Evolutionary conservation across 129 eudicot species (phyloP).

Genomic region (Escallonia rubra): DNA sequence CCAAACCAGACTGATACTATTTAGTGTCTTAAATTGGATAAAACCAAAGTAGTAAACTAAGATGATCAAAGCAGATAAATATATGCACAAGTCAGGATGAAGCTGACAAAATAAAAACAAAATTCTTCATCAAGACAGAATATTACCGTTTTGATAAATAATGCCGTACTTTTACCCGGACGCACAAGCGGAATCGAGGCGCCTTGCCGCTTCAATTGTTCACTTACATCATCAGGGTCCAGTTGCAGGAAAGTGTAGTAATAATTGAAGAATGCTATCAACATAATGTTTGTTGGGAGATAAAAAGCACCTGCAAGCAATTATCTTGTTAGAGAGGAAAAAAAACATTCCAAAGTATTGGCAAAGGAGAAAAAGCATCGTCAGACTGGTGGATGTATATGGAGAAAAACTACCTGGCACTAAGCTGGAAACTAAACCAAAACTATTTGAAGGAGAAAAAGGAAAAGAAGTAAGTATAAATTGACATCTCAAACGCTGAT

Average conservation of each 20-base stretch:
- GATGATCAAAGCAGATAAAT: not conserved
- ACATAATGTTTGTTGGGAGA: slow-evolving; percentile 80
- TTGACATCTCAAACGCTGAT: no score
- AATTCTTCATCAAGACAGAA: not conserved
- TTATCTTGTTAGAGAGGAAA: slow-evolving; percentile 11
- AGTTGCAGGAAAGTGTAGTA: slow-evolving; percentile 95
- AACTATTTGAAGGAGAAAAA: no score
- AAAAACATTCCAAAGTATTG: no score
- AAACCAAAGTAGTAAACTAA: no score
- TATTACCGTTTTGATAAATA: slow-evolving; percentile 79
- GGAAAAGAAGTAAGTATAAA: no score
- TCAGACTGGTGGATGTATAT: no score
- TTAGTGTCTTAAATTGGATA: no score
- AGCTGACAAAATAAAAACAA: not conserved
- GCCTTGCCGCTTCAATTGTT: slow-evolving; percentile 97
- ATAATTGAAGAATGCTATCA: slow-evolving; percentile 95
- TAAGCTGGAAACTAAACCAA: no score
- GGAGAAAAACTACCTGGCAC: no score
- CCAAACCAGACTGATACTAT: no score
- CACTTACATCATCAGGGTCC: slow-evolving; percentile 99
- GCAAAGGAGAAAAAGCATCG: no score
- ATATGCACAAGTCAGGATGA: not conserved
- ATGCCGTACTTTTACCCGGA: slow-evolving; percentile 94
- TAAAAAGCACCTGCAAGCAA: slow-evolving; percentile 63
- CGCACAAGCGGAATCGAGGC: slow-evolving; percentile 98